Percentiles rank a stretch among this genome's conserved stretches.
phyloP scores from a whole-genome alignment of 495 filamentous ascomycete genomes.

The Tricharina praecox region DNA sequence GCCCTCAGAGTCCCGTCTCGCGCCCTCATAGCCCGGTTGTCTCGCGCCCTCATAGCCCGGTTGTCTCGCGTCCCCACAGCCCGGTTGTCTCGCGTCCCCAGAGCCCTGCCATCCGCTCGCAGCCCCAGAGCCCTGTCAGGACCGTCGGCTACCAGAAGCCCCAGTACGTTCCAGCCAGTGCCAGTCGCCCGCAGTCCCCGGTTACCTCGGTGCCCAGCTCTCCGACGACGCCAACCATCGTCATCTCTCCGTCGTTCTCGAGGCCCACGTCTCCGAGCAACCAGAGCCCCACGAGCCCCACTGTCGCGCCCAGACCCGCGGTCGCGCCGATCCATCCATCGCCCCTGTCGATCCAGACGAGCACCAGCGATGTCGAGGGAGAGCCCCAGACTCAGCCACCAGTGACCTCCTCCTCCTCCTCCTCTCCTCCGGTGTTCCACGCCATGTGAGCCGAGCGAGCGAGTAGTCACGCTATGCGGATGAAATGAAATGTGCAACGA shows the following conservation, averaged over 20 bases:
- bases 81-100: constrained; percentile 7
- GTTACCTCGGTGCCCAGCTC: constrained; percentile 4
- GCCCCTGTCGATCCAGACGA: constrained; percentile 19
- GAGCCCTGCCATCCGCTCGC: constrained; percentile 9
- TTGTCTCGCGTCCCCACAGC: constrained; percentile 13
- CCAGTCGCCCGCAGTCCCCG: constrained; percentile 12
- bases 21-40: constrained; percentile 17
- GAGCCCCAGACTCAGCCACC: constrained; percentile 1
- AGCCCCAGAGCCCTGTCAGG: constrained; percentile 4
- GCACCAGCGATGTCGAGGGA: neutral
- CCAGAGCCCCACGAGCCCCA: constrained; percentile 11
- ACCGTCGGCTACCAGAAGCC: constrained; percentile 20
- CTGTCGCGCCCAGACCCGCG: constrained; percentile 6
- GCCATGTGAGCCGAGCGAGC: neutral
- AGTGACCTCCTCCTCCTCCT: neutral
- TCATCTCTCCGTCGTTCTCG: constrained; percentile 10
- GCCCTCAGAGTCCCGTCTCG: constrained; percentile 3
- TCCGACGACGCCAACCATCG: constrained; percentile 14
- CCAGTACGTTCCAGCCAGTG: constrained; percentile 18
- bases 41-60: constrained; percentile 14
- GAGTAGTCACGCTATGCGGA: too few species aligned
- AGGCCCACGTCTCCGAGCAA: constrained; percentile 3
- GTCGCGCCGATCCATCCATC: constrained; percentile 14
- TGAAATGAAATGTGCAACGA: too few species aligned
- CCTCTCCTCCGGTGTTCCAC: neutral